Percentiles rank a stretch among this genome's conserved stretches.
Conservation (phyloP, 2,329 filamentous ascomycete genomes). For the Cercospora brassicicola region DNA sequence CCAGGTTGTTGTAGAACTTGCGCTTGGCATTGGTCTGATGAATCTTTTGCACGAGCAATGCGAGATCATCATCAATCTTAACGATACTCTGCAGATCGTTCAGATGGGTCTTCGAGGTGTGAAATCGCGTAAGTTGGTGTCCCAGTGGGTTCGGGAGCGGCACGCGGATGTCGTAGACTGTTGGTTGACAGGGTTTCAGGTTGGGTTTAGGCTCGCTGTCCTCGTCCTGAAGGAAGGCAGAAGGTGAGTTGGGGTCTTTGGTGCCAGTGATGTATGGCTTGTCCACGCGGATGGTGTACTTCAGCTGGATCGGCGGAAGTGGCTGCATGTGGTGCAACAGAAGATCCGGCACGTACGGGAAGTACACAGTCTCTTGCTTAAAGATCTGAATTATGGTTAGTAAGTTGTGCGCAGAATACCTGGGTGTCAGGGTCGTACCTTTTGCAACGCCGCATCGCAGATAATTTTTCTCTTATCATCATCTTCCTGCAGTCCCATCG, state of each 20-base stretch:
- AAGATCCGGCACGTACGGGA: constrained; percentile 80
- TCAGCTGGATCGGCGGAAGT: constrained; percentile 76
- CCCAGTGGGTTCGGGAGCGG: constrained; percentile 79
- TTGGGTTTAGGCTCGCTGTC: constrained; percentile 16
- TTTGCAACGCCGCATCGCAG: constrained; percentile 79
- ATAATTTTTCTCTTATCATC: constrained; percentile 91
- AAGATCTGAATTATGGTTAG: no score
- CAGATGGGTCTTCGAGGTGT: constrained; percentile 49
- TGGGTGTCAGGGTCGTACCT: constrained; percentile 61
- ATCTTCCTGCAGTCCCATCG: constrained; percentile 84
- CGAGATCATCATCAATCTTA: constrained; percentile 79
- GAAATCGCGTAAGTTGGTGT: constrained; percentile 57
- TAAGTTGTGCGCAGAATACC: no score
- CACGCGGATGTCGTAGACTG: constrained; percentile 85
- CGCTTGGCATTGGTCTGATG: constrained; percentile 86
- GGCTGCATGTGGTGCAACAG: constrained; percentile 70
- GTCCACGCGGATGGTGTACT: constrained; percentile 93
- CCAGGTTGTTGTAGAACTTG: constrained; percentile 76
- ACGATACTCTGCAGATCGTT: constrained; percentile 73
- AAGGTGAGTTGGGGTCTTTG: constrained; percentile 64
- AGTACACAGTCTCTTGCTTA: constrained; percentile 70
- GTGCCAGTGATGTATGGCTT: constrained; percentile 54
- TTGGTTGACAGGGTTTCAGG: constrained; percentile 61
- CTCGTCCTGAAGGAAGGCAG: constrained; percentile 37
- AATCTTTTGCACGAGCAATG: constrained; percentile 77